Conservation (phyloP, 805 yeast genomes). For the Pichia sporocuriosa region DNA sequence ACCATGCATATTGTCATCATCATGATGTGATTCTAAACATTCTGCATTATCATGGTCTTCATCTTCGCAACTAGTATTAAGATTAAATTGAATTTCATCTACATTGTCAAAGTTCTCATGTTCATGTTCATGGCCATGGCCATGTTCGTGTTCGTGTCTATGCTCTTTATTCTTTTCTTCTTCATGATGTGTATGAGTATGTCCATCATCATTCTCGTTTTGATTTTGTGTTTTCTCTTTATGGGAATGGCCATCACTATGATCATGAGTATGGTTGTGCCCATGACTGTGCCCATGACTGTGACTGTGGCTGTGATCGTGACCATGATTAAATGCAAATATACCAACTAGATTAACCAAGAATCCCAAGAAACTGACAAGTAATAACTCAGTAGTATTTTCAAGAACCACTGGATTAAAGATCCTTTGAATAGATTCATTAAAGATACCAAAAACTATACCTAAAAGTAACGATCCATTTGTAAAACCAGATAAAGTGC, state of each 20-base stretch:
- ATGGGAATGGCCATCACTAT: slow-evolving; percentile 3
- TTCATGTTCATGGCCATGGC: not conserved
- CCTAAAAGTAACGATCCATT: slow-evolving; percentile 86
- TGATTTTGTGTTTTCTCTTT: not conserved
- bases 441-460: slow-evolving; percentile 79
- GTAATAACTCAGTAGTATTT: slow-evolving; percentile 73
- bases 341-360: slow-evolving; percentile 88
- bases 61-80: slow-evolving; percentile 20
- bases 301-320: slow-evolving; percentile 28
- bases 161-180: not conserved
- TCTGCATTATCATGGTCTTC: slow-evolving; percentile 10
- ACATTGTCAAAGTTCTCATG: not conserved
- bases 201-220: not conserved
- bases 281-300: slow-evolving; percentile 25
- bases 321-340: slow-evolving; percentile 74
- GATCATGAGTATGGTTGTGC: slow-evolving; percentile 1
- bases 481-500: slow-evolving; percentile 90
- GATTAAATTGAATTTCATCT: not conserved
- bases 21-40: slow-evolving; percentile 15
- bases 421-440: slow-evolving; percentile 81
- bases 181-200: not conserved
- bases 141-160: not conserved
- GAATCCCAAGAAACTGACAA: slow-evolving; percentile 80
- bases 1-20: slow-evolving; percentile 79
- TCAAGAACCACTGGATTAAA: slow-evolving; percentile 70